Evolutionary conservation across 805 yeast genomes (phyloP).

Genomic region (Candida adriatica): DNA sequence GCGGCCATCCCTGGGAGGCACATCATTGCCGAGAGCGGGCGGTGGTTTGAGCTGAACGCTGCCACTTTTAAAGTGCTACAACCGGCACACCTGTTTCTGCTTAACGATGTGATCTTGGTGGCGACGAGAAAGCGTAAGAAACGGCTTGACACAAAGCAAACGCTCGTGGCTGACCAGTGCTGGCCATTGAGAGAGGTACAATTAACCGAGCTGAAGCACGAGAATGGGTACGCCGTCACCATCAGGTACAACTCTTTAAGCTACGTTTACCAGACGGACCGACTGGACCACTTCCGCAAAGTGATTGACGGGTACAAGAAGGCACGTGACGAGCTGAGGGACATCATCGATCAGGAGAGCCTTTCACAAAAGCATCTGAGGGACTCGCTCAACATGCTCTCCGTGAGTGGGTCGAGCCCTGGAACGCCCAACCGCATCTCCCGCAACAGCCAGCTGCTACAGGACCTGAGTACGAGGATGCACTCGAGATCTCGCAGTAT

Average conservation of each 20-base stretch:
- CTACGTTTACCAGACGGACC: constrained; percentile 55
- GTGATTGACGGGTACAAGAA: constrained; percentile 49
- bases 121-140: constrained; percentile 52
- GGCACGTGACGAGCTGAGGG: constrained; percentile 56
- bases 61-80: constrained; percentile 79
- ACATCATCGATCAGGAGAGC: constrained; percentile 44
- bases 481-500: constrained; percentile 52
- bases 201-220: constrained; percentile 14
- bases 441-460: constrained; percentile 34
- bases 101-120: constrained; percentile 70
- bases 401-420: constrained; percentile 22
- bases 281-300: constrained; percentile 47
- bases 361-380: constrained; percentile 35
- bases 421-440: constrained; percentile 26
- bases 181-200: constrained; percentile 66
- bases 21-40: constrained; percentile 66
- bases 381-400: constrained; percentile 37
- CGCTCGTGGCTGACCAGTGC: constrained; percentile 66
- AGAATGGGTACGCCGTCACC: constrained; percentile 33
- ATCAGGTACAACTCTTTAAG: constrained; percentile 41
- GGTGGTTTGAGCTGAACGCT: constrained; percentile 82
- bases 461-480: constrained; percentile 53
- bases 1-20: constrained; percentile 77
- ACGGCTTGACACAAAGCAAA: constrained; percentile 25
- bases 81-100: constrained; percentile 65